Evolutionary conservation across 768 basidiomycete genomes (phyloP), one percentile per base, ranked within the genome.

Genomic region (Lanmaoa pseudosensibilis): DNA sequence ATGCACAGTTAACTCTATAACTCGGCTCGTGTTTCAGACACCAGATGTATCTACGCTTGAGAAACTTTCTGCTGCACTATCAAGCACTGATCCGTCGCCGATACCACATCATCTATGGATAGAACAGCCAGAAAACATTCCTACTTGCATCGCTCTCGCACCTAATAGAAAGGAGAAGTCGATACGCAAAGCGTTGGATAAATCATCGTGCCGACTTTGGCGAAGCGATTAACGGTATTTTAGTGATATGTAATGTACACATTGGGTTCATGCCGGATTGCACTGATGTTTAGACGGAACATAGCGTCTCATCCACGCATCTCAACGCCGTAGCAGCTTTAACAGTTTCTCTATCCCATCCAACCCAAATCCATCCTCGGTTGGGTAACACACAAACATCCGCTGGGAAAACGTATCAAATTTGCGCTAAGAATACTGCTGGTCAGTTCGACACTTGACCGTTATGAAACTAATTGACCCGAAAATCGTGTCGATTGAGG

Each of bases 371-470:
- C 75, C 78, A 11, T 82, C 74, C 3, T 75, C 70, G 5, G 63
- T 50, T 4, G 80, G 79, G 57, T 80, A 81, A 64, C 80, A 81
- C 10, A 82, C 76, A 58, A 80, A 82, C 76, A 80, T 80, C 2
- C 73, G 73, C 32, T 74, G 66, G 25, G 73, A 67, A 18, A 69
- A 65, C 11, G 78, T 69, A 45, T 79, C 76, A 48, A 82, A 82
- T 65, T 82, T 80, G 34, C 70, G 72, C 79, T 78, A 59, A 27
- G 39, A 52, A 47, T 19, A 7, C 21, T 3, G 8, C 13, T 23
- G 44, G 38, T 54, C 54, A 52, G 23, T 44, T 21, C 9, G 15
- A 16, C 5, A 21, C 11, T 18, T 2, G 0, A 3, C 11, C 39
- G 12, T 4, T 18, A 39, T 1, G 8, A 32, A 23, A n/a, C 9